phyloP scores from a whole-genome alignment of 2,329 filamentous ascomycete species.

The Aspergillus ochraceoroseus region DNA sequence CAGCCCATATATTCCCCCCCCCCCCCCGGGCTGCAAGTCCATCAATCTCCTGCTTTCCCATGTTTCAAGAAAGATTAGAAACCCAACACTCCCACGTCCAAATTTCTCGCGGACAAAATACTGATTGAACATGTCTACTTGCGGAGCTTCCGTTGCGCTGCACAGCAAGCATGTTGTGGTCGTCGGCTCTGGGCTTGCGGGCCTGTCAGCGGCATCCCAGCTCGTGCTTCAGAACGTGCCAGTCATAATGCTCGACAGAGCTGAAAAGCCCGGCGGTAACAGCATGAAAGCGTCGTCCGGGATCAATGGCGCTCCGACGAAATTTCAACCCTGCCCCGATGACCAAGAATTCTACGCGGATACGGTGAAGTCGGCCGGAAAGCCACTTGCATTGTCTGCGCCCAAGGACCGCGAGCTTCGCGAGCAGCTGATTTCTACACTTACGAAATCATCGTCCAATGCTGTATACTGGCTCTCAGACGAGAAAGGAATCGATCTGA shows the following conservation, averaged over 20 bases:
- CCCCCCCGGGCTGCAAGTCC: no score
- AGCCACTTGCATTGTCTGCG: constrained; percentile 21
- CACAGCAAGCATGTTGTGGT: constrained; percentile 46
- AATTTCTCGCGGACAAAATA: background rate
- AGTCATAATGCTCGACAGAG: constrained; percentile 57
- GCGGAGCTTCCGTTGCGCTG: background rate
- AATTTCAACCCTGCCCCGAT: constrained; percentile 47
- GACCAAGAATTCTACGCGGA: constrained; percentile 50
- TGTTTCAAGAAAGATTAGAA: no score
- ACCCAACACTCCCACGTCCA: no score
- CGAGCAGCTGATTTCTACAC: constrained; percentile 45
- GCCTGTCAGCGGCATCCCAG: constrained; percentile 55
- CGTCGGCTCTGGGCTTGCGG: constrained; percentile 62
- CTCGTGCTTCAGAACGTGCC: constrained; percentile 50
- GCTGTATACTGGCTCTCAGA: constrained; percentile 56
- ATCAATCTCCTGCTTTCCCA: no score
- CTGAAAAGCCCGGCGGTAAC: constrained; percentile 58
- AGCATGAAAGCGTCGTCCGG: constrained; percentile 64
- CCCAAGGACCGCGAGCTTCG: constrained; percentile 33
- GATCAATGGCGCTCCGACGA: constrained; percentile 59
- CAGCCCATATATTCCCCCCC: no score
- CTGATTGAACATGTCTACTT: constrained; percentile 4
- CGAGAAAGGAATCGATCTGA: constrained; percentile 55
- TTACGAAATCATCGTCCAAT: constrained; percentile 48
- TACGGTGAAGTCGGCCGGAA: constrained; percentile 55